These are phyloP conservation scores for Phytophthora vignae DNA, from an alignment of 352 stramenopile species.

Conservation along the genomic window DNA sequence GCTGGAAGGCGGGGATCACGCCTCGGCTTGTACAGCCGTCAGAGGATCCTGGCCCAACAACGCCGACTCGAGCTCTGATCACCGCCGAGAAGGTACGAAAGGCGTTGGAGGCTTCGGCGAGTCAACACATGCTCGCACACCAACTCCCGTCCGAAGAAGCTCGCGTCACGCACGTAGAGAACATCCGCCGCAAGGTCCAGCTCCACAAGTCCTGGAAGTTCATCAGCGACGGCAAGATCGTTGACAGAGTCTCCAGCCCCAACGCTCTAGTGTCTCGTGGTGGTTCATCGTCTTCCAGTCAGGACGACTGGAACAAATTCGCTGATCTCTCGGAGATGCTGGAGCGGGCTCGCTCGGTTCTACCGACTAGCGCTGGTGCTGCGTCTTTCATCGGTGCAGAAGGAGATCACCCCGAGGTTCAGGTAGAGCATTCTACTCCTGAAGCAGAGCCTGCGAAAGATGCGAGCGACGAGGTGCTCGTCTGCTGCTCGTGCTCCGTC, in stretches of 20 bases:
- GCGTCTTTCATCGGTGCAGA: background rate
- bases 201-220: conserved; percentile 71
- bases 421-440: background rate
- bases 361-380: conserved; percentile 1
- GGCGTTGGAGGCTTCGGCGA: conserved; percentile 26
- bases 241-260: conserved; percentile 2
- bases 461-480: conserved; percentile 39
- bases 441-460: conserved; percentile 14
- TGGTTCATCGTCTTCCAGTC: background rate
- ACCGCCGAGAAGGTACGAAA: conserved; percentile 25
- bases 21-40: conserved; percentile 14
- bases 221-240: conserved; percentile 15
- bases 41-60: conserved; percentile 1
- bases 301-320: conserved; percentile 2
- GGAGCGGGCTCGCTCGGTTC: conserved; percentile 10
- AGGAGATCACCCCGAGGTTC: background rate
- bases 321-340: conserved; percentile 19
- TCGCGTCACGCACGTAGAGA: conserved; percentile 46
- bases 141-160: conserved; percentile 43
- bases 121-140: conserved; percentile 33
- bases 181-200: conserved; percentile 62
- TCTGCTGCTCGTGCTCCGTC: conserved; percentile 52
- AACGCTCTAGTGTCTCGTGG: conserved; percentile 9
- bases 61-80: conserved; percentile 6
- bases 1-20: conserved; percentile 49